Evolutionary conservation across 495 filamentous ascomycete genomes (phyloP), one percentile per base, ranked within the genome.

Genomic region (Talaromyces liani): DNA sequence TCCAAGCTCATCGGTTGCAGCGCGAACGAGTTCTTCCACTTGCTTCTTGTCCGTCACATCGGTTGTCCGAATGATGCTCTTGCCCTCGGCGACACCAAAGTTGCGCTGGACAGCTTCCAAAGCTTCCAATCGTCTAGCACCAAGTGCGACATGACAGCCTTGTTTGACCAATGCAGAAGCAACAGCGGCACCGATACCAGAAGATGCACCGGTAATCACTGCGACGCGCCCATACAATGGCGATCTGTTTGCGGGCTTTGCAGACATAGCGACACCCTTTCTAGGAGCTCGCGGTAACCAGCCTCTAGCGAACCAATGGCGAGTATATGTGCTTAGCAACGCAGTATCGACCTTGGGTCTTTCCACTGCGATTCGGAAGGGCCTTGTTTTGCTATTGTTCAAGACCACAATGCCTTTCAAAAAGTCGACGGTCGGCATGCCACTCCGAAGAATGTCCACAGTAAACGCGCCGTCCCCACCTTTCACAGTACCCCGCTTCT

Each of bases 291-390:
- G 71, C 10, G 82, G 75, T 8, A 90, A 73, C 87, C 87, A 90
- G 29, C 86, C 87, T 68, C 87, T 73, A 25, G 85, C 86, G 66
- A 83, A 90, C 82, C 87, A 90, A 68, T 88, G 85, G 6, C 86
- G 84, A 29, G 84, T 78, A 67, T 90, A 90, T 0, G 82, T 88
- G 69, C 85, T 83, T 0, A 88, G 78, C 39, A 90, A 68, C 4
- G 79, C 76, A 27, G 64, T 72, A 58, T 88, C 85, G 33, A 90
- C 84, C 68, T 83, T 82, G 16, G 85, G 84, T 7, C 85, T 80
- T 64, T 84, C 75, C 3, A 89, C 78, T 1, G 75, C 80, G 5
- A 73, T 73, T 16, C 85, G 81, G 68, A 81, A 79, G 9, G 84
- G 84, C 7, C 77, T 70, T 0, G 87, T 88, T 27, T 73, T 68